Percentiles rank a stretch among this genome's conserved stretches.
Conservation (phyloP, 306 rosid species). For the Gynostemma pentaphyllum region DNA sequence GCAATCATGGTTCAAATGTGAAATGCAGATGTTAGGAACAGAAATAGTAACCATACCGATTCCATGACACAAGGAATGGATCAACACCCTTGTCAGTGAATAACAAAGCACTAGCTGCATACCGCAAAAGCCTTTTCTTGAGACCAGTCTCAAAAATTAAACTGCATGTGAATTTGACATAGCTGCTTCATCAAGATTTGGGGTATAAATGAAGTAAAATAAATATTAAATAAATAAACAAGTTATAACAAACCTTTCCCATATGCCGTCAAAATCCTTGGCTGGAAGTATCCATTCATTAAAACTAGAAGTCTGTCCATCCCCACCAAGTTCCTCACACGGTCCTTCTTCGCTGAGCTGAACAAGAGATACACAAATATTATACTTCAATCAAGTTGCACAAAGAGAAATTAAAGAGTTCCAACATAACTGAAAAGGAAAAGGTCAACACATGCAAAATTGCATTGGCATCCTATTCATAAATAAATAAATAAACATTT, state of each 20-base stretch:
- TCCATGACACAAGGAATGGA: constrained; percentile 93
- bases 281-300: constrained; percentile 97
- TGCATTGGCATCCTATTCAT: background rate
- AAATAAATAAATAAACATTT: background rate
- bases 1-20: background rate
- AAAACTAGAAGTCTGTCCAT: constrained; percentile 81
- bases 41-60: constrained; percentile 47
- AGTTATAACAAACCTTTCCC: constrained; percentile 76
- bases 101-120: constrained; percentile 89
- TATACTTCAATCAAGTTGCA: constrained; percentile 5
- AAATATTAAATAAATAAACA: constrained; percentile 6
- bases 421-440: background rate
- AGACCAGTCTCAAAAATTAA: constrained; percentile 87
- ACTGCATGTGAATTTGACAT: constrained; percentile 37
- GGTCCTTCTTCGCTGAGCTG: constrained; percentile 97
- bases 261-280: constrained; percentile 90
- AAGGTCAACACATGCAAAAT: background rate
- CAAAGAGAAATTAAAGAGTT: background rate
- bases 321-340: constrained; percentile 72
- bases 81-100: constrained; percentile 89
- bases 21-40: background rate
- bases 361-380: constrained; percentile 22
- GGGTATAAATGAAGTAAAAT: constrained; percentile 11
- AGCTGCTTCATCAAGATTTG: constrained; percentile 6
- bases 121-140: constrained; percentile 71